Conservation (phyloP, 1,139 yeast genomes). For the Pichia sp. region DNA sequence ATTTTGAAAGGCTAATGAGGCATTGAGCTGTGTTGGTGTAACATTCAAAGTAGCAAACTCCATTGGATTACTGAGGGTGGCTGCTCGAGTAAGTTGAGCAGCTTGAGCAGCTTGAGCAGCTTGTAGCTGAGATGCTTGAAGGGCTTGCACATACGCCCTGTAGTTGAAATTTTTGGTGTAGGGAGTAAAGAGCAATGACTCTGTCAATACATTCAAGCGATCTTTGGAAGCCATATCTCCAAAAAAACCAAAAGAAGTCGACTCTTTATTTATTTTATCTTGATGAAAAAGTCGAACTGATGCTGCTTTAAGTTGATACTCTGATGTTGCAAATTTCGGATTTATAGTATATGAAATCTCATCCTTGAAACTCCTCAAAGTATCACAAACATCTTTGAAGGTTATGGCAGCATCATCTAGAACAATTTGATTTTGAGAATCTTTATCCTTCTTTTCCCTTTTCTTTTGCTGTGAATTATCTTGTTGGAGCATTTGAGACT, state of each 20-base stretch:
- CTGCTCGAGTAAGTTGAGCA: neutral
- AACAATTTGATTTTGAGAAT: slow-evolving; percentile 19
- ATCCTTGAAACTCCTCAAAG: slow-evolving; percentile 21
- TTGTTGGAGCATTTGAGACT: slow-evolving; percentile 13
- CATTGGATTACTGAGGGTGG: neutral
- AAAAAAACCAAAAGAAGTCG: slow-evolving; percentile 13
- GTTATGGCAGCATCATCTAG: slow-evolving; percentile 21
- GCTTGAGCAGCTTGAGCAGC: slow-evolving; percentile 25
- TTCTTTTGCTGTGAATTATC: slow-evolving; percentile 15
- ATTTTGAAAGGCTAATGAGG: neutral
- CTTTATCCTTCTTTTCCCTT: slow-evolving; percentile 28
- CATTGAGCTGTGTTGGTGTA: slow-evolving; percentile 7
- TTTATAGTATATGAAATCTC: slow-evolving; percentile 20
- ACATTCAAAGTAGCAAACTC: slow-evolving; percentile 3
- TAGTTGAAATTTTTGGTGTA: slow-evolving; percentile 33
- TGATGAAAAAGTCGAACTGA: slow-evolving; percentile 20
- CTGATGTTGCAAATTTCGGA: slow-evolving; percentile 17
- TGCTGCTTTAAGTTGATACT: slow-evolving; percentile 5
- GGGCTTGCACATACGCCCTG: slow-evolving; percentile 14
- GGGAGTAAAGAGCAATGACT: slow-evolving; percentile 31
- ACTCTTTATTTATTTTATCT: slow-evolving; percentile 16
- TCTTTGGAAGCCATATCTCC: slow-evolving; percentile 15
- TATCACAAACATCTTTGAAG: slow-evolving; percentile 22
- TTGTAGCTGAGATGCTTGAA: slow-evolving; percentile 22
- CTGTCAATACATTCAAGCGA: slow-evolving; percentile 20